phyloP scores from a whole-genome alignment of 805 yeast species.

The Candida dajiaensis region DNA sequence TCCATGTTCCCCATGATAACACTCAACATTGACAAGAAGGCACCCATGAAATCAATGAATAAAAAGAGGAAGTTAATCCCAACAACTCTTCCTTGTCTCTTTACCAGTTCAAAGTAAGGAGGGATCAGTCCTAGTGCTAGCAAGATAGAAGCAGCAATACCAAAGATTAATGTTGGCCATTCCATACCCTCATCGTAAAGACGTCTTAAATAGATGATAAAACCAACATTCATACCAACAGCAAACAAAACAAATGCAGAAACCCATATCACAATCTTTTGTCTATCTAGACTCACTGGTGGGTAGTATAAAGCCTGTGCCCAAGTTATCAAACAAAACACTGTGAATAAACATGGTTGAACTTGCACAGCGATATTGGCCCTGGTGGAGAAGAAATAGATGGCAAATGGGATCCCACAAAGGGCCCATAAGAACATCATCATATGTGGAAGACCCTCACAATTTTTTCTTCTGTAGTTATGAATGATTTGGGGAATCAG shows the following conservation, averaged over 20 bases:
- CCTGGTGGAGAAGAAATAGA: conserved; percentile 68
- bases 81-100: conserved; percentile 76
- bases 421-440: conserved; percentile 84
- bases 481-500: conserved; percentile 77
- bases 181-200: conserved; percentile 41
- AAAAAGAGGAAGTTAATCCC: conserved; percentile 85
- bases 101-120: conserved; percentile 79
- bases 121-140: conserved; percentile 80
- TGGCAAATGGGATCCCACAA: conserved; percentile 77
- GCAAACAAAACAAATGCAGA: conserved; percentile 35
- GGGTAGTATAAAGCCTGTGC: conserved; percentile 70
- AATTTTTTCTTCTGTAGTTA: conserved; percentile 70
- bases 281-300: conserved; percentile 42
- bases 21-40: conserved; percentile 68
- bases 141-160: conserved; percentile 71
- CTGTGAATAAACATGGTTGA: conserved; percentile 83
- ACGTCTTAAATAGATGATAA: conserved; percentile 63
- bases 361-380: conserved; percentile 76
- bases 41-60: conserved; percentile 74
- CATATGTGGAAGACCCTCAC: conserved; percentile 81
- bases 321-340: conserved; percentile 63
- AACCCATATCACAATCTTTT: conserved; percentile 33
- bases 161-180: conserved; percentile 83
- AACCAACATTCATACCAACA: conserved; percentile 62
- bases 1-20: conserved; percentile 55